Conservation (phyloP, 495 filamentous ascomycete species). For the Daldinia vernicosa region DNA sequence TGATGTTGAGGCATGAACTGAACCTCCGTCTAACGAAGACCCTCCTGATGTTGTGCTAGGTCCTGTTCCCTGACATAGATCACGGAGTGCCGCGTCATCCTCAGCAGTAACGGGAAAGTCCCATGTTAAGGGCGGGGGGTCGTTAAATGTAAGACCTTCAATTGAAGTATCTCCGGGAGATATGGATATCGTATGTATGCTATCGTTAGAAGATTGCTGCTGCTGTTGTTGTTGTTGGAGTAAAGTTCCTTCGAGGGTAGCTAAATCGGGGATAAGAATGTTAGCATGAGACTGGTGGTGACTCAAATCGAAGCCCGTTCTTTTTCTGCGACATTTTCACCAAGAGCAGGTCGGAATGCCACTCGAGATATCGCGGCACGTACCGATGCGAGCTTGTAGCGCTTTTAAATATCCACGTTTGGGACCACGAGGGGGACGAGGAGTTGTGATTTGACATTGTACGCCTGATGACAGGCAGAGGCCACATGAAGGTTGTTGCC, state of each 20-base stretch:
- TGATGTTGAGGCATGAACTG: slow-evolving; percentile 35
- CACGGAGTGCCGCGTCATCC: slow-evolving; percentile 20
- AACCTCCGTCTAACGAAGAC: slow-evolving; percentile 37
- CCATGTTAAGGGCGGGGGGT: slow-evolving; percentile 30
- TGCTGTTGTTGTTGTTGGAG: slow-evolving; percentile 38
- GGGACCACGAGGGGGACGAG: slow-evolving; percentile 37
- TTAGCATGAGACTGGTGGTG: slow-evolving; percentile 9
- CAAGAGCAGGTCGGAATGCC: not conserved
- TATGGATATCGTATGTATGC: slow-evolving; percentile 15
- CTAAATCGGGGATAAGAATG: slow-evolving; percentile 1
- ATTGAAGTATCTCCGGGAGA: slow-evolving; percentile 26
- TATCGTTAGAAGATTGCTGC: slow-evolving; percentile 12
- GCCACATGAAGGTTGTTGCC: slow-evolving; percentile 37
- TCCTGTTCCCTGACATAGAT: slow-evolving; percentile 28
- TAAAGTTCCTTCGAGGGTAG: slow-evolving; percentile 36
- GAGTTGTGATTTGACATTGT: slow-evolving; percentile 37
- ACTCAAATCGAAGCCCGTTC: not conserved
- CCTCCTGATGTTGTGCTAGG: slow-evolving; percentile 22
- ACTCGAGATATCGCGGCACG: not conserved
- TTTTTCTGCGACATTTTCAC: not conserved
- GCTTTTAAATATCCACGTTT: slow-evolving; percentile 41
- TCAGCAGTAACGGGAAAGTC: slow-evolving; percentile 35
- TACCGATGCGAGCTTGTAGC: slow-evolving; percentile 42
- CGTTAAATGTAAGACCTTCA: slow-evolving; percentile 27
- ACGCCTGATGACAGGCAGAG: slow-evolving; percentile 38